A percentile compares a stretch with the other conserved stretches of the same genome.
Conservation (phyloP, 495 filamentous ascomycete genomes). For the Daldinia caldariorum region DNA sequence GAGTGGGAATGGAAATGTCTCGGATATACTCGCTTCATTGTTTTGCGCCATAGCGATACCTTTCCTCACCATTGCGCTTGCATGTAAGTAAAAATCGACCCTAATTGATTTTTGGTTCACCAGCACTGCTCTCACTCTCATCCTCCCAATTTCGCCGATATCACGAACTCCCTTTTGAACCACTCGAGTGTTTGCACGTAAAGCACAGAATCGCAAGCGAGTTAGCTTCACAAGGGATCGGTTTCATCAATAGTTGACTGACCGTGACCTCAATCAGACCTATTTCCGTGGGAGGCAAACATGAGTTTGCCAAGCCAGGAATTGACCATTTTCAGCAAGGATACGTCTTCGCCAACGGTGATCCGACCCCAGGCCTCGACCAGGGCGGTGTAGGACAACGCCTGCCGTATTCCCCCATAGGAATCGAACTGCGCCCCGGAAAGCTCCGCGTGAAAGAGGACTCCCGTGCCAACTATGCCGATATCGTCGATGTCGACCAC, state of each 20-base stretch:
- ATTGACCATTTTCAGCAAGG: slow-evolving; percentile 51
- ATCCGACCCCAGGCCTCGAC: slow-evolving; percentile 43
- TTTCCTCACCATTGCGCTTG: slow-evolving; percentile 49
- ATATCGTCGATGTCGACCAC: slow-evolving; percentile 47
- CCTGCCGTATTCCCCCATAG: slow-evolving; percentile 46
- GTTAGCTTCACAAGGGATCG: slow-evolving; percentile 19
- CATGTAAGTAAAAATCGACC: slow-evolving; percentile 45
- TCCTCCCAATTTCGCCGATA: slow-evolving; percentile 8
- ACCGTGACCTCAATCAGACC: slow-evolving; percentile 41
- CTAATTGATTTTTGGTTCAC: background rate
- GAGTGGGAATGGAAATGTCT: slow-evolving; percentile 52
- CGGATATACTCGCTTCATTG: slow-evolving; percentile 48
- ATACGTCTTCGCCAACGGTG: slow-evolving; percentile 47
- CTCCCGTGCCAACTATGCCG: slow-evolving; percentile 49
- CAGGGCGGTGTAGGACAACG: slow-evolving; percentile 29
- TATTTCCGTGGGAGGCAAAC: slow-evolving; percentile 48
- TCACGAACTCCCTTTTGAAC: slow-evolving; percentile 20
- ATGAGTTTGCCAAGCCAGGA: slow-evolving; percentile 49
- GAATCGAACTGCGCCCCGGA: slow-evolving; percentile 46
- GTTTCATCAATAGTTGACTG: slow-evolving; percentile 38
- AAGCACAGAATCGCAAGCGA: slow-evolving; percentile 12
- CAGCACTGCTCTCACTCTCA: background rate
- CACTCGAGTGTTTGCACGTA: slow-evolving; percentile 15
- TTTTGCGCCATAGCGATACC: slow-evolving; percentile 48
- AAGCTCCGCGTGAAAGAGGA: slow-evolving; percentile 49